A percentile compares a stretch with the other conserved stretches of the same genome.
phyloP scores from a whole-genome alignment of 2,329 filamentous ascomycete genomes.

The Cyphellophora attinorum region DNA sequence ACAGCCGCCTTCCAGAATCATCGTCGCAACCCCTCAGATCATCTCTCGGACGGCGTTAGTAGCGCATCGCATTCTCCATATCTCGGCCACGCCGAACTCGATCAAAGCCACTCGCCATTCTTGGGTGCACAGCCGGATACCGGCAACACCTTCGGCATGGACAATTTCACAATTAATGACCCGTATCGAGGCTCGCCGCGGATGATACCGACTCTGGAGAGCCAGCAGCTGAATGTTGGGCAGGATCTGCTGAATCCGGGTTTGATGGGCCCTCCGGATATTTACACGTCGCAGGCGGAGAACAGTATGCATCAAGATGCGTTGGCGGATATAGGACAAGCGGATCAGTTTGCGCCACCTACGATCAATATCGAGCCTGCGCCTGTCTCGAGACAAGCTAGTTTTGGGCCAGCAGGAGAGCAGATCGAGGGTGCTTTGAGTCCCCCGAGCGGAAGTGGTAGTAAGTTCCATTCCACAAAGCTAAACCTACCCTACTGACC shows the following conservation, averaged over 20 bases:
- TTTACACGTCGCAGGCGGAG: slow-evolving; percentile 41
- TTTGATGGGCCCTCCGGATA: slow-evolving; percentile 34
- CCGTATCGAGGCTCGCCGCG: slow-evolving; percentile 61
- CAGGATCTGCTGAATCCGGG: slow-evolving; percentile 23
- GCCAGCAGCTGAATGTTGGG: slow-evolving; percentile 26
- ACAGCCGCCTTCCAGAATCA: slow-evolving; percentile 65
- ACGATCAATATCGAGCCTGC: slow-evolving; percentile 93
- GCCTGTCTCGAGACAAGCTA: slow-evolving; percentile 51
- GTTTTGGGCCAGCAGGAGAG: slow-evolving; percentile 58
- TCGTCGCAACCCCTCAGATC: slow-evolving; percentile 77
- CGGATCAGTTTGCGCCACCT: slow-evolving; percentile 74
- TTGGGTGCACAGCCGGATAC: slow-evolving; percentile 65
- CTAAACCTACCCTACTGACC: slow-evolving; percentile 13
- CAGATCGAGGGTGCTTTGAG: slow-evolving; percentile 67
- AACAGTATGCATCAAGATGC: slow-evolving; percentile 35
- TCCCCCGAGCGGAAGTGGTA: slow-evolving; percentile 51
- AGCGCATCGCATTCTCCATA: slow-evolving; percentile 79
- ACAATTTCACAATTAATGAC: slow-evolving; percentile 61
- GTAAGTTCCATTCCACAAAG: slow-evolving; percentile 19
- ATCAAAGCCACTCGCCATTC: slow-evolving; percentile 70
- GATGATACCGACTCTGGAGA: slow-evolving; percentile 51
- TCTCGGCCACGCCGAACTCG: slow-evolving; percentile 64
- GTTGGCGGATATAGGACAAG: slow-evolving; percentile 55
- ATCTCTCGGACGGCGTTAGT: slow-evolving; percentile 65
- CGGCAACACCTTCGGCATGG: slow-evolving; percentile 67